phyloP scores from a whole-genome alignment of 2,329 filamentous ascomycete genomes.

The Colletotrichum magnum region DNA sequence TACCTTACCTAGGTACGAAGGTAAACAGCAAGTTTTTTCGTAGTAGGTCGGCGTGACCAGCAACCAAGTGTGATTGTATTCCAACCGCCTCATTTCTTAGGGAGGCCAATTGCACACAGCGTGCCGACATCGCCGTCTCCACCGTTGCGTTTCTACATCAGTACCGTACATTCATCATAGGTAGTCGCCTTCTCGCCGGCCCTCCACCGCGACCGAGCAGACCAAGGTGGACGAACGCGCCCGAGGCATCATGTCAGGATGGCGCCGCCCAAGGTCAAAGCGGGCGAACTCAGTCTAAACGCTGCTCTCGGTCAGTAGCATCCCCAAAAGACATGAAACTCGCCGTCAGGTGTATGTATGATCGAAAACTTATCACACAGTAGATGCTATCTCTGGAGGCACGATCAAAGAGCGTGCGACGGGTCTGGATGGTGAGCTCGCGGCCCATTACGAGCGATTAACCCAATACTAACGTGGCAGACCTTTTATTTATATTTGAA shows the following conservation, averaged over 20 bases:
- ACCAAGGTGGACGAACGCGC: not conserved
- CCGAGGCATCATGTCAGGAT: not conserved
- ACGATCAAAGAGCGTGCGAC: conserved; percentile 55
- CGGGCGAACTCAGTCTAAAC: conserved; percentile 37
- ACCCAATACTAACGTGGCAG: conserved; percentile 41
- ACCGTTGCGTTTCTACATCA: too few species aligned
- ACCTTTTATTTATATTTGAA: conserved; percentile 54
- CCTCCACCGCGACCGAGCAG: not conserved
- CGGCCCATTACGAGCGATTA: not conserved
- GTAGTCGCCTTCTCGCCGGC: not conserved
- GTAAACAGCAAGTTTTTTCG: too few species aligned
- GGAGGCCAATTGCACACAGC: too few species aligned
- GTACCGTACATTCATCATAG: too few species aligned
- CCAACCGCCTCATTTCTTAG: too few species aligned
- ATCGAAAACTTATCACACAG: not conserved
- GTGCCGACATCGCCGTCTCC: too few species aligned
- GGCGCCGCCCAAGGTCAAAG: conserved; percentile 35
- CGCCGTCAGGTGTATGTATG: not conserved
- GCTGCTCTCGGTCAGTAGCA: conserved; percentile 34
- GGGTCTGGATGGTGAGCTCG: conserved; percentile 57
- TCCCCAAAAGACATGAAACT: not conserved
- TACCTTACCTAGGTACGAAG: too few species aligned
- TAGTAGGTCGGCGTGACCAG: too few species aligned
- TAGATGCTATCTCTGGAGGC: conserved; percentile 49
- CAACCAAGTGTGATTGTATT: too few species aligned